These are phyloP conservation scores for Solanum hybrid DNA, from an alignment of 305 asterid genomes.

Conservation along the genomic window DNA sequence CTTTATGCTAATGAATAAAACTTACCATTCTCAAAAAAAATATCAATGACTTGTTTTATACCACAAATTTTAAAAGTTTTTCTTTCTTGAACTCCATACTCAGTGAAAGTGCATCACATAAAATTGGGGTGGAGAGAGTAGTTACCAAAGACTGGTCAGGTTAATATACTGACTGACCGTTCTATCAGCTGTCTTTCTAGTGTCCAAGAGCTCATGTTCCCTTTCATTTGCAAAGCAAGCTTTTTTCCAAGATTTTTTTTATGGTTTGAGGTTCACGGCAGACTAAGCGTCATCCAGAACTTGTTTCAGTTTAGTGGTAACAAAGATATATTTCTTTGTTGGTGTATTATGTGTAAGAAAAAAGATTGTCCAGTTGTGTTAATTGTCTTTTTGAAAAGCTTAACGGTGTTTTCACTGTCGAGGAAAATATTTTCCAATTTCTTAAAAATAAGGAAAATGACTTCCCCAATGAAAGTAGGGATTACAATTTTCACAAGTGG, in stretches of 20 bases:
- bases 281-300: neutral
- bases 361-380: neutral
- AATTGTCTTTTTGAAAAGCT: neutral
- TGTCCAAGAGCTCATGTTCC: neutral
- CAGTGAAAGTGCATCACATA: neutral
- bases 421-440: neutral
- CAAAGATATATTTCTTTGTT: neutral
- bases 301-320: neutral
- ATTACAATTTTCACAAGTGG: neutral
- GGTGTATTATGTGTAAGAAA: neutral
- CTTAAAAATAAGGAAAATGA: neutral
- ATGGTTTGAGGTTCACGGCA: neutral
- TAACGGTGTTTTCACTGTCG: neutral
- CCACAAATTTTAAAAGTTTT: neutral
- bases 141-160: neutral
- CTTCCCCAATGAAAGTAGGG: neutral
- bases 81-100: neutral
- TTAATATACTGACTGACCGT: neutral
- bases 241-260: neutral
- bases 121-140: neutral
- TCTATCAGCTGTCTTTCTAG: neutral
- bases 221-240: neutral
- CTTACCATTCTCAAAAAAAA: neutral
- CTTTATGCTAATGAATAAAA: neutral
- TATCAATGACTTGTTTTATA: neutral